These are phyloP conservation scores for Conoideocrella luteorostrata DNA, from an alignment of 2,329 filamentous ascomycete genomes.

Conservation along the genomic window DNA sequence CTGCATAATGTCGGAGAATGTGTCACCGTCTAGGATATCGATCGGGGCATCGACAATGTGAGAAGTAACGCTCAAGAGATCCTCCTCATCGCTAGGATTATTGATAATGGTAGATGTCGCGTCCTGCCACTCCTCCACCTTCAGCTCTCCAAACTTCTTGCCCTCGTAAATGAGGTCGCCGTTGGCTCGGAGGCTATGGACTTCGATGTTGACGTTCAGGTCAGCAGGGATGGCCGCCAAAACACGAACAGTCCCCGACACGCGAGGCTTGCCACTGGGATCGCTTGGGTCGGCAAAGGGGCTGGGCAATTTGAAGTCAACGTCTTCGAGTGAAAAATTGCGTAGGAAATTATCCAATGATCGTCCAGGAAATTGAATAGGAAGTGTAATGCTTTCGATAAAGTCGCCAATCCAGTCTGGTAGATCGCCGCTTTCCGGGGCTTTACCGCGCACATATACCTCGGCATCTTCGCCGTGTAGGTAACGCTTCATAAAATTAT, in stretches of 20 bases:
- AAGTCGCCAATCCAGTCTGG: conserved; percentile 80
- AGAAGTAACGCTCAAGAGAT: conserved; percentile 67
- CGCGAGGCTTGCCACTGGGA: conserved; percentile 65
- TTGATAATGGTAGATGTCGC: conserved; percentile 72
- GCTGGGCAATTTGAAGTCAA: conserved; percentile 79
- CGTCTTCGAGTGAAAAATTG: conserved; percentile 79
- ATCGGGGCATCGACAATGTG: conserved; percentile 73
- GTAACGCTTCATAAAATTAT: conserved; percentile 73
- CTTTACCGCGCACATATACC: conserved; percentile 76
- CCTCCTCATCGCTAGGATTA: conserved; percentile 45
- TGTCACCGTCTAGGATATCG: conserved; percentile 70
- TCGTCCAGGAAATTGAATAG: conserved; percentile 75
- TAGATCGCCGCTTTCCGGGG: conserved; percentile 57
- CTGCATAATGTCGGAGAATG: conserved; percentile 77
- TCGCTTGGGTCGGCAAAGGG: conserved; percentile 69
- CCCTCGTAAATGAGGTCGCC: conserved; percentile 76
- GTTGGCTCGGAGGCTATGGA: conserved; percentile 67
- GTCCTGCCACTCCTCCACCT: conserved; percentile 74
- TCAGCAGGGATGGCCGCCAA: conserved; percentile 74
- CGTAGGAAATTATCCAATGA: conserved; percentile 77
- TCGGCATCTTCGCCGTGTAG: conserved; percentile 73
- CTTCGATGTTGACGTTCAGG: conserved; percentile 78
- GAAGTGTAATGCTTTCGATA: conserved; percentile 73
- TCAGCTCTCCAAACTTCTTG: conserved; percentile 72
- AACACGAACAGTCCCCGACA: conserved; percentile 79